Percentiles rank a stretch among this genome's conserved stretches.
These are phyloP conservation scores for Deakozyma indianensis DNA, from an alignment of 805 yeast species.

Conservation along the genomic window DNA sequence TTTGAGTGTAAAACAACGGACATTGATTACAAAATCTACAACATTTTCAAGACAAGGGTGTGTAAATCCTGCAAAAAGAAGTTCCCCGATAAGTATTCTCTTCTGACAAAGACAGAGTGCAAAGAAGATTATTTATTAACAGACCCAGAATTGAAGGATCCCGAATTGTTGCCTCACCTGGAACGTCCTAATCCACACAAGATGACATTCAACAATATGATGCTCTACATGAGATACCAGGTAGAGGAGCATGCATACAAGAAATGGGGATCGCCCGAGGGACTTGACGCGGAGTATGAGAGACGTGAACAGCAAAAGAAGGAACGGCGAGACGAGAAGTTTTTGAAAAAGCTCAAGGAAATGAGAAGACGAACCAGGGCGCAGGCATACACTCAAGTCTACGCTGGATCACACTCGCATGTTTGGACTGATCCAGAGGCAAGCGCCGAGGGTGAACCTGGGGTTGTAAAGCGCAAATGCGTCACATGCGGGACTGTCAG, in stretches of 20 bases:
- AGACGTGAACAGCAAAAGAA: constrained; percentile 60
- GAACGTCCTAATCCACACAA: constrained; percentile 94
- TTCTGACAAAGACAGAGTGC: constrained; percentile 91
- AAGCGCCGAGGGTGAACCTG: neutral
- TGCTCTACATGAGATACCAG: constrained; percentile 74
- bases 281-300: constrained; percentile 85
- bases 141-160: constrained; percentile 80
- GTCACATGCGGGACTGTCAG: neutral
- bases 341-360: constrained; percentile 61
- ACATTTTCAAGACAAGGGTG: constrained; percentile 60
- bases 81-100: constrained; percentile 75
- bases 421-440: constrained; percentile 38
- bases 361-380: constrained; percentile 91
- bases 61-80: constrained; percentile 65
- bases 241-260: constrained; percentile 87
- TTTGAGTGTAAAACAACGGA: constrained; percentile 72
- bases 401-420: constrained; percentile 55
- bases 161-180: constrained; percentile 49
- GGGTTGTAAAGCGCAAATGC: neutral
- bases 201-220: constrained; percentile 80
- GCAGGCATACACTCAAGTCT: constrained; percentile 60
- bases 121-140: constrained; percentile 83
- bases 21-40: constrained; percentile 54
- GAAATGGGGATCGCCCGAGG: constrained; percentile 89
- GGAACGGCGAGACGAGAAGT: constrained; percentile 62